Percentiles rank a stretch among this genome's conserved stretches.
phyloP scores from a whole-genome alignment of 2,329 filamentous ascomycete genomes.

The Penicillium decumbens region DNA sequence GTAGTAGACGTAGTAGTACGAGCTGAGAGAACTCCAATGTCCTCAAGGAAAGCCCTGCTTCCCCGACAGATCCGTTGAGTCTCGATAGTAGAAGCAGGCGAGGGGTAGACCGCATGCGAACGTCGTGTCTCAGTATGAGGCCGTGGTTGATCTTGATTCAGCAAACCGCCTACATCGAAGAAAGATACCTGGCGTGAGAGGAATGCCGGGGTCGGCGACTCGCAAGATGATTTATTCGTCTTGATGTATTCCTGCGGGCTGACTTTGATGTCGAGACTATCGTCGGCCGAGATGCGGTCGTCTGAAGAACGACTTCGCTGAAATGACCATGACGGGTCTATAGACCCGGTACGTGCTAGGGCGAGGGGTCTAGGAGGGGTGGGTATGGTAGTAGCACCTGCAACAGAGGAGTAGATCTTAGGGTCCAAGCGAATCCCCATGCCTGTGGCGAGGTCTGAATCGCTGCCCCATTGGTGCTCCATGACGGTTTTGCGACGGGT shows the following conservation, averaged over 20 bases:
- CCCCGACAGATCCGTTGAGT: slow-evolving; percentile 14
- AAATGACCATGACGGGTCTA: slow-evolving; percentile 36
- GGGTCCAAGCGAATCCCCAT: slow-evolving; percentile 65
- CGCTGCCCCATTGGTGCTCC: slow-evolving; percentile 74
- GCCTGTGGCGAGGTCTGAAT: slow-evolving; percentile 80
- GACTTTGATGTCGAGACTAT: slow-evolving; percentile 32
- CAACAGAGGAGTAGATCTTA: slow-evolving; percentile 41
- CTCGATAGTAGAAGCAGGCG: slow-evolving; percentile 1
- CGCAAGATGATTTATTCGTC: slow-evolving; percentile 27
- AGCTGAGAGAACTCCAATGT: slow-evolving; percentile 27
- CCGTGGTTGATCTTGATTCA: slow-evolving; percentile 46
- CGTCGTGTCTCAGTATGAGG: slow-evolving; percentile 3
- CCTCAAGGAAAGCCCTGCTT: slow-evolving; percentile 33
- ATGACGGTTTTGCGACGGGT: slow-evolving; percentile 54
- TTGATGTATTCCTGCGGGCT: slow-evolving; percentile 35
- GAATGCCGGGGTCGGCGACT: slow-evolving; percentile 2
- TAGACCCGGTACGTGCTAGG: slow-evolving; percentile 24
- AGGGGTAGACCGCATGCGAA: slow-evolving; percentile 5
- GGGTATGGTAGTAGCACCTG: slow-evolving; percentile 28
- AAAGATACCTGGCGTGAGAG: slow-evolving; percentile 65
- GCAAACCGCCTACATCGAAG: slow-evolving; percentile 75
- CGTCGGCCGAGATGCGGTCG: slow-evolving; percentile 27
- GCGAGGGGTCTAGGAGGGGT: slow-evolving; percentile 28
- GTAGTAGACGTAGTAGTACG: background rate
- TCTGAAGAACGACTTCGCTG: slow-evolving; percentile 21